These are phyloP conservation scores for Rhododendron ovatum DNA, from an alignment of 148 eudicot species.

Conservation along the genomic window DNA sequence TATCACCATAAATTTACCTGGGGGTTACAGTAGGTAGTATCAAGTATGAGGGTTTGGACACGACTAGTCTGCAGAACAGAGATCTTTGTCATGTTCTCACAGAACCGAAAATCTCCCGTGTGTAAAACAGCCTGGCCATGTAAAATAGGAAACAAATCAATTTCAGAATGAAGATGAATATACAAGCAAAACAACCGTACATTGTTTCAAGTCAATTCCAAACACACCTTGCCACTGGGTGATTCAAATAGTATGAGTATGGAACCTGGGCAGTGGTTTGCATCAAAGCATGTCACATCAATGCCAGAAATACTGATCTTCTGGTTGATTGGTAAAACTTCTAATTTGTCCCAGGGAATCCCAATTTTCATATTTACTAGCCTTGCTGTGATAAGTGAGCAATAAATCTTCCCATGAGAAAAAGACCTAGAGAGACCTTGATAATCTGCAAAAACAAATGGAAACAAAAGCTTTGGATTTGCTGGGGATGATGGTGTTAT, in stretches of 20 bases:
- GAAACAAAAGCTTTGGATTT: not conserved
- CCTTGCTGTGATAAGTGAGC: conserved; percentile 85
- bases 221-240: conserved; percentile 79
- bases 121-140: conserved; percentile 73
- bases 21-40: conserved; percentile 92
- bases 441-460: conserved; percentile 54
- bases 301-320: conserved; percentile 67
- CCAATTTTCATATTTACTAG: conserved; percentile 82
- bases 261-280: conserved; percentile 97
- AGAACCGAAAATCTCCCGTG: conserved; percentile 92
- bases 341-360: conserved; percentile 67
- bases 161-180: conserved; percentile 9
- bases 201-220: not conserved
- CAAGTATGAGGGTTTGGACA: conserved; percentile 77
- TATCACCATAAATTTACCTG: conserved; percentile 37
- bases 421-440: conserved; percentile 88
- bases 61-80: conserved; percentile 33
- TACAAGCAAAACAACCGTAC: not conserved
- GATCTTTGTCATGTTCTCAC: conserved; percentile 53
- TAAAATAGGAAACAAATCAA: conserved; percentile 8
- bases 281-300: conserved; percentile 89
- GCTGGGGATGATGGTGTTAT: not conserved
- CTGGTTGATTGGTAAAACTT: conserved; percentile 71
- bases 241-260: conserved; percentile 82
- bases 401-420: conserved; percentile 78